Evolutionary conservation across 2,329 filamentous ascomycete species (phyloP).

Genomic region (Trichoderma semiorbis): DNA sequence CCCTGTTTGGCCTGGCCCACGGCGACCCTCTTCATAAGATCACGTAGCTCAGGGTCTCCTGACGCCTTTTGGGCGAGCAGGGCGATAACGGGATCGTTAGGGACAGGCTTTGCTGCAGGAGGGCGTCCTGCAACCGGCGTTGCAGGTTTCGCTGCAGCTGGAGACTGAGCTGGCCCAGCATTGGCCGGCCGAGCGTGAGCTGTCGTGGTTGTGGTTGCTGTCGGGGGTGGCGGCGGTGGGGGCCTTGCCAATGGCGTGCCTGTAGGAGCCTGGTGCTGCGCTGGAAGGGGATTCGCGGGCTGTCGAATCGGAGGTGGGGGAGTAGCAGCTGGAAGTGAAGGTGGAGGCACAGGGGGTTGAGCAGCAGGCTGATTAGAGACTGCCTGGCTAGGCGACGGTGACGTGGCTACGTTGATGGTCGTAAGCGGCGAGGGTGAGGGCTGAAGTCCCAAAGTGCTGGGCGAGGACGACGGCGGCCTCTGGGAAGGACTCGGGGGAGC

Average conservation of each 20-base stretch:
- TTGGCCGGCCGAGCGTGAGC: conserved; percentile 21
- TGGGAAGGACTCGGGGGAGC: conserved; percentile 23
- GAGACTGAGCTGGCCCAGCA: conserved; percentile 16
- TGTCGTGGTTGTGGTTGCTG: conserved; percentile 22
- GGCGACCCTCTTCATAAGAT: conserved; percentile 80
- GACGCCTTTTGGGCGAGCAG: conserved; percentile 73
- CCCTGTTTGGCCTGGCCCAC: conserved; percentile 67
- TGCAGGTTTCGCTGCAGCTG: conserved; percentile 26
- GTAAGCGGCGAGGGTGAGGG: conserved; percentile 9
- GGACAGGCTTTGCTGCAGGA: conserved; percentile 26
- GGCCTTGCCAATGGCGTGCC: conserved; percentile 17
- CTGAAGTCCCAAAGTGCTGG: conserved; percentile 17
- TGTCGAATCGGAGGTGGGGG: conserved; percentile 24
- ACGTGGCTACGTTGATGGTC: conserved; percentile 4
- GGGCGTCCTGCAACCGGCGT: conserved; percentile 11
- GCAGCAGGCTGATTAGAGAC: background rate
- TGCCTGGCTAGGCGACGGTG: conserved; percentile 3
- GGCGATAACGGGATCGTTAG: conserved; percentile 74
- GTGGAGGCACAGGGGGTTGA: conserved; percentile 12
- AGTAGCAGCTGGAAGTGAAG: conserved; percentile 24
- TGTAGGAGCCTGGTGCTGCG: conserved; percentile 21
- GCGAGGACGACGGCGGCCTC: conserved; percentile 23
- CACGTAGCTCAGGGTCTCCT: conserved; percentile 67
- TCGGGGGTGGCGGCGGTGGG: conserved; percentile 29
- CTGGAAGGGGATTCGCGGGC: conserved; percentile 23